Conservation (phyloP, 2,329 filamentous ascomycete species). For the Zymoseptoria pseudotritici region DNA sequence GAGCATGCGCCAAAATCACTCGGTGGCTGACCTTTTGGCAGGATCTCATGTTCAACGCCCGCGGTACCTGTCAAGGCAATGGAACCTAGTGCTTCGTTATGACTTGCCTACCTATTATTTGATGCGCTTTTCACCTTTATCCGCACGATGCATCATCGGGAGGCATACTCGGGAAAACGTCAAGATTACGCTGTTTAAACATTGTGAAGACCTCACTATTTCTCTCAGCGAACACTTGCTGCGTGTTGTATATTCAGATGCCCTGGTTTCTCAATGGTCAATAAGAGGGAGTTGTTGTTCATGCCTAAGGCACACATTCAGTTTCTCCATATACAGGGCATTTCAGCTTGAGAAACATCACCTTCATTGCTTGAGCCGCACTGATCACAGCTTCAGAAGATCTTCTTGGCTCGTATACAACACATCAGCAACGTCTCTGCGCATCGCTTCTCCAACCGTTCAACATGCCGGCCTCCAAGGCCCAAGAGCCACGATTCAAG, state of each 20-base stretch:
- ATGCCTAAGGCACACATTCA: too few relatives aligned
- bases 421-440: too few relatives aligned
- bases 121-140: not conserved
- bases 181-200: not conserved
- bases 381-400: too few relatives aligned
- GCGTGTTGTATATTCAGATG: too few relatives aligned
- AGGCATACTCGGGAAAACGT: not conserved
- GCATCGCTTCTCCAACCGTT: not conserved
- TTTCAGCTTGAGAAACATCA: too few relatives aligned
- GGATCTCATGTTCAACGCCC: not conserved
- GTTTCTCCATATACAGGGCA: too few relatives aligned
- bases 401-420: too few relatives aligned
- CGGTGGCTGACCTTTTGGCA: not conserved
- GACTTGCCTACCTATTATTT: not conserved
- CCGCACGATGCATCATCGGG: not conserved
- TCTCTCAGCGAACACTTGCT: not conserved
- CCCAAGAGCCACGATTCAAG: slow-evolving; percentile 58
- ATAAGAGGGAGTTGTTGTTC: too few relatives aligned
- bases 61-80: not conserved
- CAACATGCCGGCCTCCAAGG: slow-evolving; percentile 25
- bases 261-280: too few relatives aligned
- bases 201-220: not conserved
- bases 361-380: too few relatives aligned
- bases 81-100: not conserved
- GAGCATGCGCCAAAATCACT: not conserved